phyloP scores from a whole-genome alignment of 805 yeast species.

The Metschnikowia lochheadii region DNA sequence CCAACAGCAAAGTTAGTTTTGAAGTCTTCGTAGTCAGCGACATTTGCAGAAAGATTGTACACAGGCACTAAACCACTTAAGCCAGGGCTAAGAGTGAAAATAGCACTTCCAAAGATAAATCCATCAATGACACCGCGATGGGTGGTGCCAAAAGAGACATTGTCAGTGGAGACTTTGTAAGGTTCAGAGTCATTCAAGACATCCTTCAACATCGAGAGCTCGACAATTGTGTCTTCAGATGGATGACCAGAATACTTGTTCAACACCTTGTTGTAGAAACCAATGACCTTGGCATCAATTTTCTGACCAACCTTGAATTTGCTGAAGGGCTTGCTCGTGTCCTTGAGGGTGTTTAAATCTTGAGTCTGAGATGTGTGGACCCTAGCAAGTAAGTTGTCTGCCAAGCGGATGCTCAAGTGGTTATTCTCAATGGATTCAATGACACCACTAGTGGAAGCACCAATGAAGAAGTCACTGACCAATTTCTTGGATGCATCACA shows the following conservation, averaged over 20 bases:
- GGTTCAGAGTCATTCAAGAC: conserved; percentile 24
- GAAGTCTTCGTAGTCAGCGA: conserved; percentile 44
- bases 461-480: conserved; percentile 53
- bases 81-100: conserved; percentile 68
- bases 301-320: conserved; percentile 55
- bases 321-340: conserved; percentile 54
- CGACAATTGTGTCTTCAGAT: conserved; percentile 54
- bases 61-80: conserved; percentile 63
- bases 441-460: conserved; percentile 55
- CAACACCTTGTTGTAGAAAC: conserved; percentile 67
- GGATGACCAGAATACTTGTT: conserved; percentile 57
- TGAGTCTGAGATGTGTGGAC: conserved; percentile 72
- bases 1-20: conserved; percentile 68
- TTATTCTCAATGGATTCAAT: conserved; percentile 64
- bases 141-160: conserved; percentile 45
- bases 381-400: conserved; percentile 77
- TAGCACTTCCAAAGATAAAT: conserved; percentile 52
- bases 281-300: conserved; percentile 64
- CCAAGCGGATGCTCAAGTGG: conserved; percentile 70
- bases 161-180: conserved; percentile 16
- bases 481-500: conserved; percentile 50
- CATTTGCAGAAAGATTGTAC: conserved; percentile 58
- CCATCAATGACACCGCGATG: conserved; percentile 64
- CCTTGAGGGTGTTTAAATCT: conserved; percentile 48
- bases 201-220: conserved; percentile 53